Evolutionary conservation across 1,284 basidiomycete species (phyloP), one percentile per base, ranked within the genome.

Genomic region (Moniliella sp.): DNA sequence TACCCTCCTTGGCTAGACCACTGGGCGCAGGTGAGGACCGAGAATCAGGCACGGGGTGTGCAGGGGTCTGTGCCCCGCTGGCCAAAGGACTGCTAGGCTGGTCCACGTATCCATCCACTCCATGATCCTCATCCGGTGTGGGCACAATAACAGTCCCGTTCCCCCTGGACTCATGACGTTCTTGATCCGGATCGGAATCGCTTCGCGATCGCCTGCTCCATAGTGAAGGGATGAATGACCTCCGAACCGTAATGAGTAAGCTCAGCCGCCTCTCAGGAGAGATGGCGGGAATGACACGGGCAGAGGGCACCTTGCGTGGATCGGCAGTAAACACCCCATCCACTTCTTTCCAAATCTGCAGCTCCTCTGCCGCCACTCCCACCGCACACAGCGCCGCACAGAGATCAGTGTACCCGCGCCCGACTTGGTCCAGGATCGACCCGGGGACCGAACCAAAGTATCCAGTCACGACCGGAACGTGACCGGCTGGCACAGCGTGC

Each of bases 311-410:
- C 65, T 97, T 97, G 42, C 88, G 71, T 0, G 91, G 88, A 61
- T 97, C 91, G n/a, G 88, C 91, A 3, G 88, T 93, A n/a, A n/a
- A 97, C 46, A 97, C 93, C 3, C 91, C 91, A 56, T 97, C 88
- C 21, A 97, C 86, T 59, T 97, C 91, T 63, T 97, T 97, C 88
- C 88, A 97, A 34, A 97, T 86, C 65, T 97, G 88, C 12, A 97
- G 69, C 62, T 97, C 88, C 2, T 75, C 68, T 1, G 88, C 88
- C 3, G 42, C 30, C 8, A 23, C 8, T 2, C 86, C 88, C 7
- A 84, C 88, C 0, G 88, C 80, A n/a, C n/a, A 33, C 3, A 97
- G 66, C 0, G 91, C 83, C 2, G 88, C 76, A 36, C 84, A 77
- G 11, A 97, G 70, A 61, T 97, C 88, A 1, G 86, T 94, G 64